phyloP scores from a whole-genome alignment of 164 flowering plant species.

The Warburgia ugandensis region DNA sequence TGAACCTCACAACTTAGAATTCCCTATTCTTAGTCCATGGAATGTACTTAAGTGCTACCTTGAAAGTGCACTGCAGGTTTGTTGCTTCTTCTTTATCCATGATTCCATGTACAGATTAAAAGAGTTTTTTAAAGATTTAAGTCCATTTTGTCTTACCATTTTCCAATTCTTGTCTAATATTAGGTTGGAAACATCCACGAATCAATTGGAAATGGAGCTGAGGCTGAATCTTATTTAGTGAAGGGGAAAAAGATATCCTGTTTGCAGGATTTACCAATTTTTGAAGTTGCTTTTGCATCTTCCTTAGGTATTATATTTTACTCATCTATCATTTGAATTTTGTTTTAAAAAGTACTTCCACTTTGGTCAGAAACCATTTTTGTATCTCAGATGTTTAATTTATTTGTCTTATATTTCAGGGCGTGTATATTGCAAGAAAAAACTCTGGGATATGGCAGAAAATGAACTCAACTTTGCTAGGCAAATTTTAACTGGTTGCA shows the following conservation, averaged over 20 bases:
- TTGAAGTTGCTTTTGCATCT: slow-evolving; percentile 58
- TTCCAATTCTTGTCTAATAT: slow-evolving; percentile 1
- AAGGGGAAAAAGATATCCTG: slow-evolving; percentile 64
- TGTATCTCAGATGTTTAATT: not conserved
- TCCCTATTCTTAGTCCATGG: slow-evolving; percentile 67
- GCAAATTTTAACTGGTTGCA: slow-evolving; percentile 14
- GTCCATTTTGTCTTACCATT: not conserved
- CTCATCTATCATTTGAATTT: not conserved
- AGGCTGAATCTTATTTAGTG: slow-evolving; percentile 61
- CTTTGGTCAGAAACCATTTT: not conserved
- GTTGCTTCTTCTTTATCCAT: not conserved
- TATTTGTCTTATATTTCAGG: slow-evolving; percentile 14
- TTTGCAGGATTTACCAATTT: slow-evolving; percentile 49
- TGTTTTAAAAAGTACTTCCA: not conserved
- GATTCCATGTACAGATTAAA: too few species aligned
- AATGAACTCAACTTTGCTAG: slow-evolving; percentile 18
- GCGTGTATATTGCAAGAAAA: slow-evolving; percentile 22
- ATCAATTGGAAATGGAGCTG: slow-evolving; percentile 59
- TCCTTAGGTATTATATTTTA: slow-evolving; percentile 45
- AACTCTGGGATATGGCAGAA: slow-evolving; percentile 25
- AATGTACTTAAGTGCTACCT: slow-evolving; percentile 75
- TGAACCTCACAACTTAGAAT: slow-evolving; percentile 27
- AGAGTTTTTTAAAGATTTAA: too few species aligned
- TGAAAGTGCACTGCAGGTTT: slow-evolving; percentile 89
- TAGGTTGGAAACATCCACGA: slow-evolving; percentile 80